Conservation (phyloP, 2,329 filamentous ascomycete species). For the Aureobasidium namibiae region DNA sequence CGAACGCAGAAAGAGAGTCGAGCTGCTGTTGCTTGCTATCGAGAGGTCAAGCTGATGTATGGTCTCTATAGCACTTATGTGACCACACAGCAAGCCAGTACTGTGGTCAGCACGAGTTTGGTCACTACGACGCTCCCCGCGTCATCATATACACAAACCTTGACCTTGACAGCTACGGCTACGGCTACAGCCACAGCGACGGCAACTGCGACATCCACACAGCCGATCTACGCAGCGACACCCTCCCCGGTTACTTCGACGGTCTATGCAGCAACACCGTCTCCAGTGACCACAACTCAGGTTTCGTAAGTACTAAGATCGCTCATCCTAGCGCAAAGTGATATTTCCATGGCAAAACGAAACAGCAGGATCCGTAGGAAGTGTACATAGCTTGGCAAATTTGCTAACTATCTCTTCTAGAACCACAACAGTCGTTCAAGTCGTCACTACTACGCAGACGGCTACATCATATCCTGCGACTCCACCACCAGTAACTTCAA, state of each 20-base stretch:
- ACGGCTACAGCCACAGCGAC: not conserved
- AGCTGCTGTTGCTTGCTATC: not conserved
- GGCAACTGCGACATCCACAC: not conserved
- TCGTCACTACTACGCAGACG: not conserved
- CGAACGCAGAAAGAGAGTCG: not conserved
- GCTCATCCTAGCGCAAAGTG: too few relatives aligned
- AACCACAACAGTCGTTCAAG: too few relatives aligned
- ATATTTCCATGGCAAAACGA: too few relatives aligned
- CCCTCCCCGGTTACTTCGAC: not conserved
- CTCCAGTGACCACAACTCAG: not conserved
- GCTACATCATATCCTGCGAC: not conserved
- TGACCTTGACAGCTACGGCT: not conserved
- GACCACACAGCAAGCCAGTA: not conserved
- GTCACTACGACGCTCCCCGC: not conserved
- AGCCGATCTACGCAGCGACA: not conserved
- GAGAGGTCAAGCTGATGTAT: not conserved
- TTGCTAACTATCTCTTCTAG: too few relatives aligned
- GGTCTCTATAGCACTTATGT: not conserved
- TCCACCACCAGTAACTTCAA: not conserved
- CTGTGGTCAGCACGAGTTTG: not conserved
- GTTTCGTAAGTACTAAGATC: too few relatives aligned
- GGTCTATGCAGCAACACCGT: not conserved
- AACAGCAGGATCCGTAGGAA: too few relatives aligned
- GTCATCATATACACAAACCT: not conserved
- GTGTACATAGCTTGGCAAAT: too few relatives aligned